Percentiles rank a stretch among this genome's conserved stretches.
Evolutionary conservation across 257 asterid genomes (phyloP).

Genomic region (Scutellaria minor): DNA sequence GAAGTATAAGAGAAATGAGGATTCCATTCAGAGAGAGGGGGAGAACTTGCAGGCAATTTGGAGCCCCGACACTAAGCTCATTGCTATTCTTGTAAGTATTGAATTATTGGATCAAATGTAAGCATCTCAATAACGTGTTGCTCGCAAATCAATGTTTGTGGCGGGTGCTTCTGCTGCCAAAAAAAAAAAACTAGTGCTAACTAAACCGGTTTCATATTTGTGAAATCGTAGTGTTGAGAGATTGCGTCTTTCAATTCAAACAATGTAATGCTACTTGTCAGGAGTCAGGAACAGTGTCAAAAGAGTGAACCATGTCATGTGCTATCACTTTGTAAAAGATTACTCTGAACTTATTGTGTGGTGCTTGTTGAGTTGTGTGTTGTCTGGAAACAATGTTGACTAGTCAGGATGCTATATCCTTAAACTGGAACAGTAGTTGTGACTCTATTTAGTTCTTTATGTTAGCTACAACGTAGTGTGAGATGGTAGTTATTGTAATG

Average conservation of each 20-base stretch:
- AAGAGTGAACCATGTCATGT: background rate
- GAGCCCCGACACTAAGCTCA: slow-evolving; percentile 93
- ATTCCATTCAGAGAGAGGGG: slow-evolving; percentile 79
- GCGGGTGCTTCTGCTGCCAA: background rate
- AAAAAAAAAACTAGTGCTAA: background rate
- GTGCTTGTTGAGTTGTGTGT: background rate
- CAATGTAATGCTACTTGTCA: slow-evolving; percentile 6
- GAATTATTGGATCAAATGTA: slow-evolving; percentile 18
- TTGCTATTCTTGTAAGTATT: slow-evolving; percentile 83
- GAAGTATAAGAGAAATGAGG: slow-evolving; percentile 72
- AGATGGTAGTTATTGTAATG: background rate
- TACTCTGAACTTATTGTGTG: background rate
- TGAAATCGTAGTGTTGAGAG: background rate
- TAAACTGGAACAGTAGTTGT: slow-evolving; percentile 5
- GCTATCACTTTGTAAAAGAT: background rate
- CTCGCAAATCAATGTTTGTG: slow-evolving; percentile 1
- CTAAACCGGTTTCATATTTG: background rate
- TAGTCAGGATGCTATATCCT: background rate
- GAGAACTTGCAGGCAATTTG: slow-evolving; percentile 91
- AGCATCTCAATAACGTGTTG: slow-evolving; percentile 20
- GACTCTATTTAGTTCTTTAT: background rate
- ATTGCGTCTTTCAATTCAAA: background rate
- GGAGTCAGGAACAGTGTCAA: background rate
- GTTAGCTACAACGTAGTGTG: slow-evolving; percentile 17
- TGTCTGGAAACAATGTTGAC: slow-evolving; percentile 16